These are phyloP conservation scores for Anaeramoeba ignava DNA, from an alignment of 78 protist genomes.

Conservation along the genomic window DNA sequence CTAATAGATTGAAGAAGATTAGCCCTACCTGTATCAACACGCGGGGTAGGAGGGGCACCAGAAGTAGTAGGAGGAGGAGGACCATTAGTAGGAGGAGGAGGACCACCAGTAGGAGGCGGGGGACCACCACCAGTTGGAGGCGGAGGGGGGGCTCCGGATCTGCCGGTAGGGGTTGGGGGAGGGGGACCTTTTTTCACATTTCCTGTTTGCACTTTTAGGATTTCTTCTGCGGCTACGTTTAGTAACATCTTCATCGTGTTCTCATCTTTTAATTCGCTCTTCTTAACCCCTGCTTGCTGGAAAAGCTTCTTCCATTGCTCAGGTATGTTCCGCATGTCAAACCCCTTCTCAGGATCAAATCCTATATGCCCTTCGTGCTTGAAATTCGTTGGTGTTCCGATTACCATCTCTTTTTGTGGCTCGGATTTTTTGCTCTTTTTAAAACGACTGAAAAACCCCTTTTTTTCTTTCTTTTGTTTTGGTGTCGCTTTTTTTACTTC, in stretches of 20 bases:
- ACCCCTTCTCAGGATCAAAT: slow-evolving; percentile 32
- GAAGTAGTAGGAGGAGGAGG: slow-evolving; percentile 36
- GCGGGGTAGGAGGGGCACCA: slow-evolving; percentile 41
- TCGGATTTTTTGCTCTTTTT: not conserved
- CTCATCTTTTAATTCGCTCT: slow-evolving; percentile 39
- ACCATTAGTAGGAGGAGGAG: not conserved
- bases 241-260: slow-evolving; percentile 45
- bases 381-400: slow-evolving; percentile 41
- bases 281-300: slow-evolving; percentile 48
- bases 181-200: slow-evolving; percentile 9
- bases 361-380: slow-evolving; percentile 35
- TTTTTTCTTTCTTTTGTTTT: slow-evolving; percentile 22
- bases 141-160: slow-evolving; percentile 35
- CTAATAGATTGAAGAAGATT: slow-evolving; percentile 37
- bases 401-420: slow-evolving; percentile 7
- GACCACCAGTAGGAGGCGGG: slow-evolving; percentile 25
- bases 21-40: slow-evolving; percentile 13
- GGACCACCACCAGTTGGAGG: slow-evolving; percentile 1
- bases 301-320: slow-evolving; percentile 46
- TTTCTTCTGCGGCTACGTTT: slow-evolving; percentile 31
- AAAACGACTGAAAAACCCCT: not conserved
- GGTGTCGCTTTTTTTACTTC: slow-evolving; percentile 13
- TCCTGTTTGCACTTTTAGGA: slow-evolving; percentile 5
- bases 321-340: slow-evolving; percentile 40
- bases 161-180: slow-evolving; percentile 17